Evolutionary conservation across 371 early-diverging fungal species (phyloP).

Genomic region (Lichtheimia ramosa): DNA sequence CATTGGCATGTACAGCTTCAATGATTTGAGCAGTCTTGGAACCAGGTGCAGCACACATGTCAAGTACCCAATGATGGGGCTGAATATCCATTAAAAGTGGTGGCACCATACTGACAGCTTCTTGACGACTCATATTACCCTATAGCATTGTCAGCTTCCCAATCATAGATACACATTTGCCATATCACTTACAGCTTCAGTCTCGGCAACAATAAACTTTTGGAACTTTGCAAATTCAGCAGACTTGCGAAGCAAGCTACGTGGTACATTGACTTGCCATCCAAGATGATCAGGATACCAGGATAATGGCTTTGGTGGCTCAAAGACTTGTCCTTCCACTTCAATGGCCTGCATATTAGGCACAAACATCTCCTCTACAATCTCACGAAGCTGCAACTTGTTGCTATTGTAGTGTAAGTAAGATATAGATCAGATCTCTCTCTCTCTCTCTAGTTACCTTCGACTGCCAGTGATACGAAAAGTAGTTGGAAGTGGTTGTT

Average conservation of each 20-base stretch:
- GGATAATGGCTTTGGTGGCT: slow-evolving; percentile 75
- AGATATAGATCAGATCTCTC: too few species aligned
- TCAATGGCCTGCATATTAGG: slow-evolving; percentile 54
- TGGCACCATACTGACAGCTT: slow-evolving; percentile 99
- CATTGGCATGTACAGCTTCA: slow-evolving; percentile 86
- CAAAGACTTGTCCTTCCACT: slow-evolving; percentile 69
- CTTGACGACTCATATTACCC: slow-evolving; percentile 97
- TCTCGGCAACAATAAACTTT: slow-evolving; percentile 91
- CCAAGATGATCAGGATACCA: slow-evolving; percentile 94
- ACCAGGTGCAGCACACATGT: slow-evolving; percentile 94
- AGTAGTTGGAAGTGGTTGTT: slow-evolving; percentile 79
- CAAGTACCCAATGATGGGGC: slow-evolving; percentile 84
- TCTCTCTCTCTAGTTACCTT: slow-evolving; percentile 38
- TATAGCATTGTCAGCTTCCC: slow-evolving; percentile 12
- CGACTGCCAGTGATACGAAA: slow-evolving; percentile 93
- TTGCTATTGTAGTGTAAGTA: slow-evolving; percentile 19
- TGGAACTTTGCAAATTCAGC: slow-evolving; percentile 82
- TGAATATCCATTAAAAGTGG: slow-evolving; percentile 92
- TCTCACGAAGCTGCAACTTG: slow-evolving; percentile 54
- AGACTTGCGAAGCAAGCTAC: slow-evolving; percentile 72
- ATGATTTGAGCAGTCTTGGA: slow-evolving; percentile 92
- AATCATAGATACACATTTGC: neutral
- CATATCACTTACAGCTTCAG: slow-evolving; percentile 61
- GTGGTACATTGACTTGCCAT: slow-evolving; percentile 80
- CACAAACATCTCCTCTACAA: slow-evolving; percentile 54